Conservation (phyloP, 179 eudicot genomes). For the Drosera spatulata region DNA sequence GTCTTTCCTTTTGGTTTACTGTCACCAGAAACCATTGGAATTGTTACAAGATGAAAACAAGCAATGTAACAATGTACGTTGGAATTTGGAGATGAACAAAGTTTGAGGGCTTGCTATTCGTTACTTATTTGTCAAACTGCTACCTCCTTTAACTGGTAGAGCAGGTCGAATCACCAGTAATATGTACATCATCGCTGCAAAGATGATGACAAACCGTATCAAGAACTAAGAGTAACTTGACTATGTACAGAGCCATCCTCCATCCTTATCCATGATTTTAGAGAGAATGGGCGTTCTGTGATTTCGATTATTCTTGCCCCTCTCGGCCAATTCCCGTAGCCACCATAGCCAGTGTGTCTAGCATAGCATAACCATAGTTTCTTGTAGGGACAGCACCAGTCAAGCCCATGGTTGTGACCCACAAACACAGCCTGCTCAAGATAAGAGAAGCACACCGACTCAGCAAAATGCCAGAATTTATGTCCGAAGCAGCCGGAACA, state of each 20-base stretch:
- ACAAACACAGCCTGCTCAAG: constrained; percentile 73
- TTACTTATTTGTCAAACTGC: no score
- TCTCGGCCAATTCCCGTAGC: constrained; percentile 81
- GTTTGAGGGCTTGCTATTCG: no score
- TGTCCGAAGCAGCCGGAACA: no score
- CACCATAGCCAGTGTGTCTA: constrained; percentile 91
- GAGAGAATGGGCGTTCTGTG: constrained; percentile 48
- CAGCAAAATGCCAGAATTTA: no score
- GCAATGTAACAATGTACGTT: no score
- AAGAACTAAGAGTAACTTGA: constrained; percentile 46
- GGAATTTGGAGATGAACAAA: no score
- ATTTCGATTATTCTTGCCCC: constrained; percentile 76
- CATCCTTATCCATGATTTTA: constrained; percentile 88
- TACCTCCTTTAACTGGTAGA: no score
- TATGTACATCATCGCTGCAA: no score
- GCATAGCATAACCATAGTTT: constrained; percentile 85
- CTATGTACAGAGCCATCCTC: constrained; percentile 72
- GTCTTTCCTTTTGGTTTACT: no score
- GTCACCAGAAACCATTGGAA: no score
- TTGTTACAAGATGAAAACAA: no score
- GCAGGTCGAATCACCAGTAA: no score
- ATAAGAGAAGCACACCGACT: not conserved
- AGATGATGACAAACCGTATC: constrained; percentile 2
- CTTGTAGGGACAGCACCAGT: constrained; percentile 91
- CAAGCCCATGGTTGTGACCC: constrained; percentile 94